These are phyloP conservation scores for Phylloporus sp. DNA, from an alignment of 768 basidiomycete genomes.

Conservation along the genomic window DNA sequence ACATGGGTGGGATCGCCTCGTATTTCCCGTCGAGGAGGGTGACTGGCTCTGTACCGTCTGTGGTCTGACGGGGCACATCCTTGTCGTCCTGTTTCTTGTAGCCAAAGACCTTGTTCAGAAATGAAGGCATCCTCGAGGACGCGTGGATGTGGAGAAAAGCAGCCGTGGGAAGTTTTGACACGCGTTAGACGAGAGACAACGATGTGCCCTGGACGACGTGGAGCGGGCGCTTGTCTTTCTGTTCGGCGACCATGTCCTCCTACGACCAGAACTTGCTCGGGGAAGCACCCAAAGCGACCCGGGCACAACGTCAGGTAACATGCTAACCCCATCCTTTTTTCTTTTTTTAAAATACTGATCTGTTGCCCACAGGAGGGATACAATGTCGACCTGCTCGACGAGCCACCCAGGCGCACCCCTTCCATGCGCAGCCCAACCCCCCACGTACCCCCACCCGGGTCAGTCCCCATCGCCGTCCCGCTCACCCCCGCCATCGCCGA, in stretches of 20 bases:
- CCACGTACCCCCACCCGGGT: conserved; percentile 11
- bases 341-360: too few species aligned
- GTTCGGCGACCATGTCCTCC: conserved; percentile 24
- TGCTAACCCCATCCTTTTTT: background rate
- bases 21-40: conserved; percentile 71
- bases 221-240: conserved; percentile 17
- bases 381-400: conserved; percentile 43
- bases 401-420: conserved; percentile 19
- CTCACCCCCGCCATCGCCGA: conserved; percentile 10
- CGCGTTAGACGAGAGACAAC: too few species aligned
- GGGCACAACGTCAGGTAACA: conserved; percentile 41
- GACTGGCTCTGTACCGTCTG: conserved; percentile 37
- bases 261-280: conserved; percentile 41
- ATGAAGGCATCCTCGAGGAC: conserved; percentile 47
- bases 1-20: conserved; percentile 53
- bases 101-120: conserved; percentile 75
- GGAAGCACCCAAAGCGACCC: conserved; percentile 40
- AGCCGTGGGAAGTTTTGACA: conserved; percentile 23
- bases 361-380: conserved; percentile 59
- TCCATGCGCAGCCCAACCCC: conserved; percentile 16
- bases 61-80: conserved; percentile 29
- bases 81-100: conserved; percentile 65
- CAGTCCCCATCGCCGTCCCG: conserved; percentile 10
- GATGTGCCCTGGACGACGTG: background rate
- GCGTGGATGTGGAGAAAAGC: conserved; percentile 1